These are phyloP conservation scores for Vitis cinerea DNA, from an alignment of 164 flowering plant species.

Conservation along the genomic window DNA sequence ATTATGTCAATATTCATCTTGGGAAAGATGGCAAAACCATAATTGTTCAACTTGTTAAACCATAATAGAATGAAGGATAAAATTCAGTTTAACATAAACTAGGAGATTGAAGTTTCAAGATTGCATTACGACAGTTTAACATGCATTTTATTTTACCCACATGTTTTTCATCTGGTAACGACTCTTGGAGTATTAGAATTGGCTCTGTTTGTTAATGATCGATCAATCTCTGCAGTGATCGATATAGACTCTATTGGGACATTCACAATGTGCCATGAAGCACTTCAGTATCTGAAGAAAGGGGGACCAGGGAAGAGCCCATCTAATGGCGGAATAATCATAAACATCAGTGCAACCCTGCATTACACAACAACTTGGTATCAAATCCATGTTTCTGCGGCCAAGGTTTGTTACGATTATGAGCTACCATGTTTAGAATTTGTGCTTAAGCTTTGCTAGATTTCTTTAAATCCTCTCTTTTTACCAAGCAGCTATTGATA, in stretches of 20 bases:
- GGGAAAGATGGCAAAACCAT: too few species aligned
- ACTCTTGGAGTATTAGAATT: too few species aligned
- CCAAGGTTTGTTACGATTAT: slow-evolving; percentile 46
- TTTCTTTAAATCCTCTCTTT: background rate
- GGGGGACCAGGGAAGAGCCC: slow-evolving; percentile 57
- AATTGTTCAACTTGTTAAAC: too few species aligned
- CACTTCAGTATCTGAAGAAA: slow-evolving; percentile 62
- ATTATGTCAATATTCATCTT: too few species aligned
- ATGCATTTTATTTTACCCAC: too few species aligned
- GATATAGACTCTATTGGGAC: slow-evolving; percentile 82
- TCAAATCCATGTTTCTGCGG: slow-evolving; percentile 75
- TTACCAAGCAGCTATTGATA: slow-evolving; percentile 67
- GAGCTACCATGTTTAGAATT: background rate
- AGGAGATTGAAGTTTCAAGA: too few species aligned
- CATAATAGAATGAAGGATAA: too few species aligned
- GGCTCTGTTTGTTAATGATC: background rate
- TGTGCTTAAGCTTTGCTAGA: background rate
- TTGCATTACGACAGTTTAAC: too few species aligned
- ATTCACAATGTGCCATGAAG: slow-evolving; percentile 77
- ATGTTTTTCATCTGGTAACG: too few species aligned
- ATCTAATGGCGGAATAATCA: slow-evolving; percentile 53
- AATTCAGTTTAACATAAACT: too few species aligned
- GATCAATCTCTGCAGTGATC: slow-evolving; percentile 40
- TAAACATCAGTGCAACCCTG: slow-evolving; percentile 76
- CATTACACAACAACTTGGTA: slow-evolving; percentile 77